Conservation (phyloP, 306 rosid genomes). For the Inga oerstediana region DNA sequence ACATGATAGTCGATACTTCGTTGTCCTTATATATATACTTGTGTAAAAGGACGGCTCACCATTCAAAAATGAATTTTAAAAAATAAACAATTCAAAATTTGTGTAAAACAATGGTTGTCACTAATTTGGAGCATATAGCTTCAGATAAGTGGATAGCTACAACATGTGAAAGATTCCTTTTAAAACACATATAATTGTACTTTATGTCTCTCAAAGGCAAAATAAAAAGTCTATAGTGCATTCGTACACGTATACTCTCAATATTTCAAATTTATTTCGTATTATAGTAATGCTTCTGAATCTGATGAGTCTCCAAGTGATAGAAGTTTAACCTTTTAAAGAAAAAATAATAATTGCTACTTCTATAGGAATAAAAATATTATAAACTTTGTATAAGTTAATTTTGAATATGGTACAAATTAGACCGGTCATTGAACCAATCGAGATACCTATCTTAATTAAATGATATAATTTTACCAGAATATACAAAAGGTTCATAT, state of each 20-base stretch:
- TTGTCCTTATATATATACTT: not conserved
- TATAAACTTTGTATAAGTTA: too few species aligned
- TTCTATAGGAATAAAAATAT: too few species aligned
- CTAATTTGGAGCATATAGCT: not conserved
- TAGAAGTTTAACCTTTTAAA: not conserved
- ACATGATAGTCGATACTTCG: not conserved
- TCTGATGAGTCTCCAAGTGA: not conserved
- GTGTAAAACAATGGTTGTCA: not conserved
- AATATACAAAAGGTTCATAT: too few species aligned
- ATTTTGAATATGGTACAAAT: too few species aligned
- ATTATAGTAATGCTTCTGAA: not conserved
- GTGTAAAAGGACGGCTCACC: not conserved
- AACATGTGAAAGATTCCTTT: not conserved
- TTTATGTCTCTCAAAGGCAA: not conserved
- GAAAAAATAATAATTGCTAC: not conserved
- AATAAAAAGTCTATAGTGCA: not conserved
- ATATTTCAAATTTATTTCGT: not conserved
- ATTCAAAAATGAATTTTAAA: not conserved
- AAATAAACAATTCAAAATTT: not conserved
- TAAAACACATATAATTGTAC: not conserved
- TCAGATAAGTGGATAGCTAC: not conserved
- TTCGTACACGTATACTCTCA: not conserved
- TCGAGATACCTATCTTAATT: too few species aligned
- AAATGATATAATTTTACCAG: too few species aligned
- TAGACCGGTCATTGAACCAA: too few species aligned